Evolutionary conservation across 805 yeast genomes (phyloP).

Genomic region (Hanseniaspora nectarophila): DNA sequence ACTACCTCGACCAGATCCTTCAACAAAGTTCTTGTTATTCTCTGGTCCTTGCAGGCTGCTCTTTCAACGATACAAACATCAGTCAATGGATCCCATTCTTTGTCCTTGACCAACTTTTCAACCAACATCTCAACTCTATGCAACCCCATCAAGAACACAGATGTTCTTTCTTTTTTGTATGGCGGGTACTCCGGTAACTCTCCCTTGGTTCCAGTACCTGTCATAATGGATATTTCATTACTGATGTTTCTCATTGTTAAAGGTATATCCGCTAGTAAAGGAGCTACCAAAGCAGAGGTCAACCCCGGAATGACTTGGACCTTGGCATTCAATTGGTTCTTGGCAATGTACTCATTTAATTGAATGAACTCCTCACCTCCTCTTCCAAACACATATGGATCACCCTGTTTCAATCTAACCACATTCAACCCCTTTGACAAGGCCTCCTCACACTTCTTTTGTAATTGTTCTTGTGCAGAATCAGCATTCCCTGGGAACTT

Average conservation of each 20-base stretch:
- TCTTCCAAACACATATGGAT: constrained; percentile 90
- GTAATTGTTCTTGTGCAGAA: constrained; percentile 74
- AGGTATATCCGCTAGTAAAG: constrained; percentile 70
- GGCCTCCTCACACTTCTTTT: constrained; percentile 58
- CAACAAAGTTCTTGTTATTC: constrained; percentile 65
- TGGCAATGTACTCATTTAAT: constrained; percentile 36
- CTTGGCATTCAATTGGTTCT: constrained; percentile 26
- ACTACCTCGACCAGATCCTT: constrained; percentile 59
- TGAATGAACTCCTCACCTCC: constrained; percentile 85
- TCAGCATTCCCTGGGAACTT: constrained; percentile 97
- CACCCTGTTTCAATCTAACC: constrained; percentile 88
- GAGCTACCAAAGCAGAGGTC: constrained; percentile 80
- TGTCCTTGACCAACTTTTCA: constrained; percentile 39
- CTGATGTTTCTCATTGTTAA: constrained; percentile 87
- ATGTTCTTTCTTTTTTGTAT: constrained; percentile 60
- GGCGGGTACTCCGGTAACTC: constrained; percentile 67
- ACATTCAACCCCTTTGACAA: constrained; percentile 59
- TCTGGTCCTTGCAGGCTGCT: constrained; percentile 86
- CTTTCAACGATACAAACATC: constrained; percentile 84
- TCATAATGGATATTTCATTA: constrained; percentile 84
- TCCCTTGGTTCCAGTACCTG: constrained; percentile 89
- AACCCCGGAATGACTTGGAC: constrained; percentile 79
- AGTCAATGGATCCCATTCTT: constrained; percentile 52
- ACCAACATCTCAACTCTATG: constrained; percentile 50
- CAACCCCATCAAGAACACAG: constrained; percentile 79